Base-by-base conservation (phyloP, 768 basidiomycete genomes). In the Mrakia hoshinonis region DNA sequence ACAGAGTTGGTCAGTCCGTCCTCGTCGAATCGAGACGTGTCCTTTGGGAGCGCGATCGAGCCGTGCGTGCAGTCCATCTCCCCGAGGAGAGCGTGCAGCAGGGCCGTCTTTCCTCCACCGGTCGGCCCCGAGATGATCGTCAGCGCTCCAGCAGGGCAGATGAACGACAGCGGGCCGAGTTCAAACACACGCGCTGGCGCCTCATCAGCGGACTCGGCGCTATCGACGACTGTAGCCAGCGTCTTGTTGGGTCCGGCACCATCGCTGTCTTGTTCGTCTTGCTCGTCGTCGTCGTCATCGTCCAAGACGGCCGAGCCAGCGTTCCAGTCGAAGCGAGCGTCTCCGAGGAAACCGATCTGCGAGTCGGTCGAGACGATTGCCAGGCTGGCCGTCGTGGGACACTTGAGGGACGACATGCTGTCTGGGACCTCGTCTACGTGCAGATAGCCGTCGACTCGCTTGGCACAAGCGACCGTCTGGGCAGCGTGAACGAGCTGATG, bases 91-190 rank as follows among this genome's bases (percentile, higher is more conserved):
- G 87, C 87, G 68, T 47, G n/a, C 13, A 78, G 74, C 2, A 72
- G 79, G 0, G 90, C 89, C 0, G 88, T 90, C 81, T 61, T 93
- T 0, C 91, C 91, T 52, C 86, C 86, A 7, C 89, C 91, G 6
- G 90, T 91, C 0, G 90, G 89, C 0, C 81, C 81, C 26, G 87
- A 87, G 67, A 92, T 82, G 9, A 92, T 79, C 0, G 88, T 85
- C 22, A 93, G 80, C 77, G 86, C 77, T 15, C 87, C 86, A 47
- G 87, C 83, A 0, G 91, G 90, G 81, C 93, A 92, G 60, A 81
- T 77, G 39, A 93, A 81, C 39, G 82, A 81, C 46, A 92, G 81
- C 77, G 91, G 87, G 65, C 79, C 79, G 48, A 93, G 80, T 77
- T 88, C 86, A 76, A 91, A 92, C 18, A 81, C 80, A 49, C 83